Base-by-base conservation (phyloP, 31 red algal genomes). In the Bonnemaisonia californica region DNA sequence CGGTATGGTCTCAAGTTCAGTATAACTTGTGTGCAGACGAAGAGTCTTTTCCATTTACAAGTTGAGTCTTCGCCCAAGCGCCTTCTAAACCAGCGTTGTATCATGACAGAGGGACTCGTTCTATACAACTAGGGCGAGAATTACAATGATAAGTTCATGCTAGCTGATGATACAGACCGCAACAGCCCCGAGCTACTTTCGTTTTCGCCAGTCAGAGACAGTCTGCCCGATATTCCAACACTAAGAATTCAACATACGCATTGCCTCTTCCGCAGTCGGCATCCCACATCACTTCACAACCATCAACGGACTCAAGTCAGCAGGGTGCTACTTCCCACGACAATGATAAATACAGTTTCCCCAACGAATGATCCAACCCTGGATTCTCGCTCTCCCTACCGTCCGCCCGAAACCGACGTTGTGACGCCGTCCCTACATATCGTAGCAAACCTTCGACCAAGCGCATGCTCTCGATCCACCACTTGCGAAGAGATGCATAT, bases 181-280 rank as follows among this genome's bases (percentile, higher is more conserved):
- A 51, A 51, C 7, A 16, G 45, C 16, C 45, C 16, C 45, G 45
- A 51, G 45, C 7, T 11, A 51, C 45, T 51, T 51, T 16, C 7
- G 9, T 16, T 16, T 51, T 16, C 7, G 45, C 16, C 45, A 51
- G 16, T 51, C 45, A 51, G 45, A 11, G 9, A 51, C 16, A 51
- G 45, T 16, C 45, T 51, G 45, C 45, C 45, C 45, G 16, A 51
- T 51, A 16, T 51, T 51, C 45, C 45, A 51, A 51, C 45, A 51
- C 45, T 51, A 51, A 51, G 45, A 51, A 51, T 51, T 51, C 45
- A 51, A 51, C 45, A 51, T 51, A 51, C 45, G 45, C 45, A 51
- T 51, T 51, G 45, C 45, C 45, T 51, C 45, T 51, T 16, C 45
- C 16, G 45, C 45, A 16, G 7, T 51, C 9, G 45, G 45, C 45